Evolutionary conservation across 1,284 basidiomycete species (phyloP).

Genomic region (Tylopilus sp.): DNA sequence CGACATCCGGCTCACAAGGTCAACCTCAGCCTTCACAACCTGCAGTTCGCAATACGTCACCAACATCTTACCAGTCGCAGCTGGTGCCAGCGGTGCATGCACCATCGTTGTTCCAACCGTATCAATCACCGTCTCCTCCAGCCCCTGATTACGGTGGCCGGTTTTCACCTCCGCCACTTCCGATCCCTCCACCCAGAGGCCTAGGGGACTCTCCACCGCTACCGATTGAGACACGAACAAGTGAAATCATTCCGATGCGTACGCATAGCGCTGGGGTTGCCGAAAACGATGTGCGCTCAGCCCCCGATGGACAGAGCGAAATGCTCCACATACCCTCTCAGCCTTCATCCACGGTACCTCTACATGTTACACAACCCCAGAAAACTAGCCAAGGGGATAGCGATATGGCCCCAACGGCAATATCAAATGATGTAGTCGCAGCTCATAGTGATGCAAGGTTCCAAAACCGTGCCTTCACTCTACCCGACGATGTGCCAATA

Average conservation of each 20-base stretch:
- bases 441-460: slow-evolving; percentile 10
- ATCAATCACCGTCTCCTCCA: slow-evolving; percentile 23
- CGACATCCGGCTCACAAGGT: slow-evolving; percentile 23
- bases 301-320: slow-evolving; percentile 24
- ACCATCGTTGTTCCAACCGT: slow-evolving; percentile 29
- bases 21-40: slow-evolving; percentile 16
- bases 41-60: slow-evolving; percentile 5
- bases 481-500: slow-evolving; percentile 4
- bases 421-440: not conserved
- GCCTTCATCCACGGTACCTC: not conserved
- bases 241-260: slow-evolving; percentile 27
- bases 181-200: slow-evolving; percentile 29
- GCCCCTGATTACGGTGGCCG: slow-evolving; percentile 17
- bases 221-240: slow-evolving; percentile 25
- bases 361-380: slow-evolving; percentile 3
- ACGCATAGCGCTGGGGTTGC: slow-evolving; percentile 9
- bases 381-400: slow-evolving; percentile 8
- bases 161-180: slow-evolving; percentile 30
- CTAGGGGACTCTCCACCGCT: slow-evolving; percentile 22
- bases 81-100: slow-evolving; percentile 10
- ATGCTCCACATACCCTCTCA: slow-evolving; percentile 26
- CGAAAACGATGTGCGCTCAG: not conserved
- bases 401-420: not conserved
- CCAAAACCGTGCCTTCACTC: slow-evolving; percentile 3
- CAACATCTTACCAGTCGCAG: slow-evolving; percentile 20